Conservation (phyloP, 176 grass and related monocot species). For the Eragrostis nindensis region DNA sequence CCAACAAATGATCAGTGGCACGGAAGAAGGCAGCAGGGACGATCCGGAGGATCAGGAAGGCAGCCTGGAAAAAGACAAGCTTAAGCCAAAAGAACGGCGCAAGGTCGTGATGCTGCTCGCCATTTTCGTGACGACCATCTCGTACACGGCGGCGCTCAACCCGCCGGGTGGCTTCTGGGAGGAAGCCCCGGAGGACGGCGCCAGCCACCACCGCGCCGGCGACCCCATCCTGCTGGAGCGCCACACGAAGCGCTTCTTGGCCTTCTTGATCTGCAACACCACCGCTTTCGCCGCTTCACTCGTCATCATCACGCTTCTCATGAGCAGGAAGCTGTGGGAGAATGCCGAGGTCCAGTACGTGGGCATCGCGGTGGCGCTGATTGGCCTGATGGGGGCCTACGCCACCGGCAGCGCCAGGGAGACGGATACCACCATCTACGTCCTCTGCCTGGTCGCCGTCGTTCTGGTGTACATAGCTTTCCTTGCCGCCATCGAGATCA, state of each 20-base stretch:
- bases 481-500: not conserved
- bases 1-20: too few species aligned
- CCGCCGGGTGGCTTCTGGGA: constrained; percentile 34
- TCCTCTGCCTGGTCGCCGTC: not conserved
- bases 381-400: constrained; percentile 38
- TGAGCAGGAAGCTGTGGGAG: not conserved
- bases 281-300: constrained; percentile 5
- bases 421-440: not conserved
- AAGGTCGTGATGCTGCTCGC: constrained; percentile 35
- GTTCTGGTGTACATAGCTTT: not conserved
- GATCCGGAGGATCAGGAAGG: too few species aligned
- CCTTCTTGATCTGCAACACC: constrained; percentile 8
- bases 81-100: not conserved
- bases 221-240: constrained; percentile 4
- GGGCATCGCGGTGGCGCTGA: constrained; percentile 19
- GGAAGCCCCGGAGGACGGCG: too few species aligned
- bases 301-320: constrained; percentile 1
- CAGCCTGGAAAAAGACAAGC: too few species aligned
- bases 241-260: not conserved
- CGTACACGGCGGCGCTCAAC: constrained; percentile 25
- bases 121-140: constrained; percentile 32
- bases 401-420: not conserved
- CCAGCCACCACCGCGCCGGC: too few species aligned
- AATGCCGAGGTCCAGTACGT: too few species aligned
- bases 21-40: too few species aligned